phyloP scores from a whole-genome alignment of 208 protist species.

The Wallacemonas sp. region DNA sequence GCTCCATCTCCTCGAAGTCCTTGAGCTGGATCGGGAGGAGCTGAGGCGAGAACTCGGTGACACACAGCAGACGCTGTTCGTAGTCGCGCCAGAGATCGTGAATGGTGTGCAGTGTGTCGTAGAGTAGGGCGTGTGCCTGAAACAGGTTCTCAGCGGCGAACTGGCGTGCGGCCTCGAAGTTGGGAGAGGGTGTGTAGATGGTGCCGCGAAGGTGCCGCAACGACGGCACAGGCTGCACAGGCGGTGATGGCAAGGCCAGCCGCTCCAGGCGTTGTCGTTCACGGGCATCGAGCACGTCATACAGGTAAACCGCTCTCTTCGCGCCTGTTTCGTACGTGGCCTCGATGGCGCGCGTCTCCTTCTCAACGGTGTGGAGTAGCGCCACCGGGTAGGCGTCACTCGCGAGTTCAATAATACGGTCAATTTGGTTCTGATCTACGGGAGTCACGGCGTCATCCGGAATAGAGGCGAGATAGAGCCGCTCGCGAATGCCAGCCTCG shows the following conservation, averaged over 20 bases:
- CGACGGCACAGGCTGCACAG: conserved; percentile 35
- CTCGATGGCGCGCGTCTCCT: conserved; percentile 73
- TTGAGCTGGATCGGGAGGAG: conserved; percentile 71
- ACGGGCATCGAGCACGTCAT: conserved; percentile 51
- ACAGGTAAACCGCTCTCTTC: conserved; percentile 79
- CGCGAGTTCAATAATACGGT: conserved; percentile 80
- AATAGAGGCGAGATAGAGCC: conserved; percentile 78
- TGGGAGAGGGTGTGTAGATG: conserved; percentile 81
- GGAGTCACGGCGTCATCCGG: conserved; percentile 54
- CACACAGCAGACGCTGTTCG: conserved; percentile 52
- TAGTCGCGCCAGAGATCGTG: conserved; percentile 83
- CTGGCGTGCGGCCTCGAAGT: conserved; percentile 55
- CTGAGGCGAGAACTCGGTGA: conserved; percentile 32
- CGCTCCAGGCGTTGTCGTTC: conserved; percentile 65
- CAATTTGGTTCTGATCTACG: conserved; percentile 81
- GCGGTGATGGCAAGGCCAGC: conserved; percentile 39
- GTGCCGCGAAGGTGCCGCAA: conserved; percentile 67
- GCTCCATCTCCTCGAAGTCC: conserved; percentile 68
- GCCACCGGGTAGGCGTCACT: conserved; percentile 72
- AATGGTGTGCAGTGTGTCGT: conserved; percentile 78
- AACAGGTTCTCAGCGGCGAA: conserved; percentile 90
- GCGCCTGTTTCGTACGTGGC: conserved; percentile 77
- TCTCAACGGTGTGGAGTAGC: conserved; percentile 75
- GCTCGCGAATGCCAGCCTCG: conserved; percentile 71
- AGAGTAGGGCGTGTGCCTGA: conserved; percentile 81